Conservation (phyloP, 495 filamentous ascomycete species). For the Geopyxis carbonaria region DNA sequence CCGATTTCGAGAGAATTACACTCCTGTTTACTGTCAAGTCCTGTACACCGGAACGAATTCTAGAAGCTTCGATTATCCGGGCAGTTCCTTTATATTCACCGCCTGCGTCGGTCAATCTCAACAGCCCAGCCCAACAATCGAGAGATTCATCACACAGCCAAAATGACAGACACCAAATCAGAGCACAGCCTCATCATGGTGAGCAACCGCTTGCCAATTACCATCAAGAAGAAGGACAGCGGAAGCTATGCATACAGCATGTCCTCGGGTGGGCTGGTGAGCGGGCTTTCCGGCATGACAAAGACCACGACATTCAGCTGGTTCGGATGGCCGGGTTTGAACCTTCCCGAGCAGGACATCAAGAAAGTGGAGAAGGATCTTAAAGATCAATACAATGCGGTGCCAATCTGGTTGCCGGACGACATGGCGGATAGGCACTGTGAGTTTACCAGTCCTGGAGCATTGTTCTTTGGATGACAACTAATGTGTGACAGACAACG, state of each 20-base stretch:
- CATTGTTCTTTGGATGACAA: not conserved
- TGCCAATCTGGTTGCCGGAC: constrained; percentile 64
- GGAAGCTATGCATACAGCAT: constrained; percentile 73
- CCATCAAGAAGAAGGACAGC: constrained; percentile 79
- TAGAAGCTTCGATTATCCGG: too few species aligned
- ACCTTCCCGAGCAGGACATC: constrained; percentile 57
- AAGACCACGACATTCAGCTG: constrained; percentile 88
- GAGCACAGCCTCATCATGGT: constrained; percentile 51
- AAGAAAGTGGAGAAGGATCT: constrained; percentile 47
- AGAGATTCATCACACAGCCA: too few species aligned
- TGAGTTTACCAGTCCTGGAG: constrained; percentile 6
- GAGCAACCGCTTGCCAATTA: constrained; percentile 87
- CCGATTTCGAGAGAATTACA: too few species aligned
- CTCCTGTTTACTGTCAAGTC: too few species aligned
- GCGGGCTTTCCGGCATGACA: constrained; percentile 70
- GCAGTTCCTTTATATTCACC: too few species aligned
- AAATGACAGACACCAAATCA: constrained; percentile 1
- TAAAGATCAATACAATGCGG: constrained; percentile 53
- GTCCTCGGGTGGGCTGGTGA: constrained; percentile 89
- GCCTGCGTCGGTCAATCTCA: too few species aligned
- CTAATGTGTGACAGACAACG: constrained; percentile 38
- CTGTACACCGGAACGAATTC: too few species aligned
- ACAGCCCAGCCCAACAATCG: too few species aligned
- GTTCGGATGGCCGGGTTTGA: constrained; percentile 93
- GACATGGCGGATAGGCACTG: constrained; percentile 62